A percentile compares a stretch with the other conserved stretches of the same genome.
phyloP scores from a whole-genome alignment of 352 stramenopile species.

The Globisporangium lucens region DNA sequence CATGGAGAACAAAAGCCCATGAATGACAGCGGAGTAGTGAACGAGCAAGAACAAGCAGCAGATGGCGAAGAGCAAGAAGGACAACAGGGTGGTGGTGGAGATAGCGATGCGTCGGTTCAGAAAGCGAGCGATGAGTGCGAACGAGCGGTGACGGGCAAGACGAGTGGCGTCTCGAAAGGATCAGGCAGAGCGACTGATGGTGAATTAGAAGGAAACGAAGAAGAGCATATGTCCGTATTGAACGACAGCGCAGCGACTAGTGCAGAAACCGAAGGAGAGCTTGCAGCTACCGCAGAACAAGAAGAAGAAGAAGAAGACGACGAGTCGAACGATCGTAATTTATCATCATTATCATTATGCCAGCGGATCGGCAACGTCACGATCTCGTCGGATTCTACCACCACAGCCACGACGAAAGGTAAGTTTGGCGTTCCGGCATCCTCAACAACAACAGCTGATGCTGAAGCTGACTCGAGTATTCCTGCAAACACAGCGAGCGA shows the following conservation, averaged over 20 bases:
- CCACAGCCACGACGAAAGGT: background rate
- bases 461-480: background rate
- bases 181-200: background rate
- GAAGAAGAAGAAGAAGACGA: background rate
- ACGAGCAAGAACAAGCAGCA: background rate
- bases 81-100: background rate
- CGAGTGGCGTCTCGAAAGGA: background rate
- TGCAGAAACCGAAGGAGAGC: background rate
- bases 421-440: conserved; percentile 2
- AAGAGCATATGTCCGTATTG: background rate
- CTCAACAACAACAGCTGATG: background rate
- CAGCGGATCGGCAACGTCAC: conserved; percentile 76
- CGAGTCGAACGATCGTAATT: conserved; percentile 17
- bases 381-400: conserved; percentile 42
- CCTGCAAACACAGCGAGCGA: background rate
- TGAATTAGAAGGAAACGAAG: background rate
- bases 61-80: background rate
- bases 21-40: too few species aligned
- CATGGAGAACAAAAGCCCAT: background rate
- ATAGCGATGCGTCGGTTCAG: conserved; percentile 6
- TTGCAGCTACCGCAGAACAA: background rate
- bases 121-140: conserved; percentile 3
- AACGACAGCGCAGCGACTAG: background rate
- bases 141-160: background rate
- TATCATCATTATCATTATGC: conserved; percentile 61